Base-by-base conservation (phyloP, 306 rosid genomes). In the Castanospermum australe region DNA sequence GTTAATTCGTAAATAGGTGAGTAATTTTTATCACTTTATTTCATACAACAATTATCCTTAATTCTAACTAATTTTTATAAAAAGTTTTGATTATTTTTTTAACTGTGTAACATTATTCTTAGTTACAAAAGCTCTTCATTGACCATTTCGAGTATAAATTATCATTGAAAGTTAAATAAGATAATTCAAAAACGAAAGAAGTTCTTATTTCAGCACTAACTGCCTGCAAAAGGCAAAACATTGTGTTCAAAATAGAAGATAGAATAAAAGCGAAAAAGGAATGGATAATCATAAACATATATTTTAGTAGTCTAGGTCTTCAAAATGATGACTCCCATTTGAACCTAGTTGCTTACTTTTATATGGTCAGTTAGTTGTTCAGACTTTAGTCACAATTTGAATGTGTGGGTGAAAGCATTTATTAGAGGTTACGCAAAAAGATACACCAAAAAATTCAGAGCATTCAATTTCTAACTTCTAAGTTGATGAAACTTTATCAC, bases 191-290 rank as follows among this genome's bases (percentile, higher is more conserved):
- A n/a, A n/a, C n/a, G 50, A 80, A 66, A 30, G 75, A 59, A 68
- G 32, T 36, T 54, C 33, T 68, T 41, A 20, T 67, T 13, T 5
- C 33, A 45, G 35, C 51, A 65, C 41, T 55, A 44, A 44, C 24
- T 67, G 65, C 77, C 77, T 67, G 57, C 81, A 35, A 67, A 24
- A 22, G 67, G 57, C 81, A 35, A 67, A 24, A 22, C 51, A 44
- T 15, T 41, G 14, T 78, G 59, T 67, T 24, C 14, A 39, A 30
- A 65, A 51, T 50, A 52, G 11, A 67, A 67, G 12, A 18, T 17
- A 17, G 36, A 78, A 67, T 78, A 67, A 66, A 54, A 55, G 66
- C 1, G 2, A 36, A 21, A 3, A 8, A 30, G 10, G 42, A 78
- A 42, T 68, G 57, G 35, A 39, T 47, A 54, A 77, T n/a, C n/a